A percentile compares a stretch with the other conserved stretches of the same genome.
Evolutionary conservation across 176 grass and related monocot genomes (phyloP).

Genomic region (Lolium multiflorum): DNA sequence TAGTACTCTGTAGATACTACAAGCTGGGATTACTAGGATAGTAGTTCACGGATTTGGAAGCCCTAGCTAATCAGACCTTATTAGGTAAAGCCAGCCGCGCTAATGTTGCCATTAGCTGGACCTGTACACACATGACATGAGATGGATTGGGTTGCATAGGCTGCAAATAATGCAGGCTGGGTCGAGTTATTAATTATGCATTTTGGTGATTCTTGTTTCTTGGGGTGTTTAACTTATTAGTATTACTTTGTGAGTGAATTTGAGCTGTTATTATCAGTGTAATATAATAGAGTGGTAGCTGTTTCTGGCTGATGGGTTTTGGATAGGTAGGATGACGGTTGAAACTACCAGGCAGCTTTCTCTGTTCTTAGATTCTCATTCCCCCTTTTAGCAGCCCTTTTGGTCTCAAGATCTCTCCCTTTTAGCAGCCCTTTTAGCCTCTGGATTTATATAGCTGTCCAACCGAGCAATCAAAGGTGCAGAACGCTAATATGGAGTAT

Average conservation of each 20-base stretch:
- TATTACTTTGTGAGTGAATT: no score
- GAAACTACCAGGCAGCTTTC: conserved; percentile 47
- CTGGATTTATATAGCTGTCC: conserved; percentile 10
- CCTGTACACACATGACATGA: conserved; percentile 30
- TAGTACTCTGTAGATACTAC: not conserved
- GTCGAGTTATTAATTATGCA: not conserved
- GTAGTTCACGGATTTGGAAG: conserved; percentile 12
- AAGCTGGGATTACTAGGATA: not conserved
- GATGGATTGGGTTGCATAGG: conserved; percentile 23
- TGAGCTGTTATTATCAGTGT: not conserved
- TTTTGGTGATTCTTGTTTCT: conserved; percentile 7
- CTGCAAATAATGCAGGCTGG: conserved; percentile 27
- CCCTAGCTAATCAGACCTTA: conserved; percentile 5
- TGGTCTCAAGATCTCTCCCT: not conserved
- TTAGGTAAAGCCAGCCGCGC: conserved; percentile 39
- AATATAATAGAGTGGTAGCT: not conserved
- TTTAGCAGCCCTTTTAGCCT: not conserved
- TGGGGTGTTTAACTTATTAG: conserved; percentile 24
- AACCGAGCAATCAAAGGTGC: not conserved
- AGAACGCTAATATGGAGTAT: not conserved
- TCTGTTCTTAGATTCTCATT: conserved; percentile 46
- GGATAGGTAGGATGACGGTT: conserved; percentile 51
- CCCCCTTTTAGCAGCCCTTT: conserved; percentile 11
- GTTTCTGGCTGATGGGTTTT: conserved; percentile 31
- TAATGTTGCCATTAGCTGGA: conserved; percentile 39